Conservation (phyloP, 108 stramenopile species). For the Conticribra guillardii region DNA sequence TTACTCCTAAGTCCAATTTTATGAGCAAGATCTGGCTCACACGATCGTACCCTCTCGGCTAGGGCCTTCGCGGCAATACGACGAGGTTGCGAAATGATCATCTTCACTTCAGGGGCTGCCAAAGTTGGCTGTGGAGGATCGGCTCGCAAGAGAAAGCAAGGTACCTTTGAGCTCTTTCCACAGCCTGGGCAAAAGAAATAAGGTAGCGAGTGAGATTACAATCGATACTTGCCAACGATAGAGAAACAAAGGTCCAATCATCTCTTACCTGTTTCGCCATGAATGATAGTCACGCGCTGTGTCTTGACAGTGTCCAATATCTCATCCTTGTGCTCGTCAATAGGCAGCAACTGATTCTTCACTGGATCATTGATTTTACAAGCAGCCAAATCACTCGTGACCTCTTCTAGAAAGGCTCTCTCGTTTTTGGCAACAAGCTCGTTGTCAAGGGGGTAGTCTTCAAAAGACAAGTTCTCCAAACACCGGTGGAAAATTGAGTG, state of each 20-base stretch:
- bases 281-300: constrained; percentile 89
- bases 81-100: constrained; percentile 90
- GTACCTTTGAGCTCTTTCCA: constrained; percentile 85
- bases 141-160: constrained; percentile 81
- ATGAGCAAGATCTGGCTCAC: constrained; percentile 61
- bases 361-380: no score
- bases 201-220: no score
- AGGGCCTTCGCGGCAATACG: constrained; percentile 89
- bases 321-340: constrained; percentile 73
- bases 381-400: constrained; percentile 5
- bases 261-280: constrained; percentile 73
- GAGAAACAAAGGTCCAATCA: background rate
- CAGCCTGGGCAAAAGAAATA: constrained; percentile 51
- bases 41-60: constrained; percentile 78
- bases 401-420: constrained; percentile 22
- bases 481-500: constrained; percentile 35
- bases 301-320: constrained; percentile 64
- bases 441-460: constrained; percentile 29
- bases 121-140: constrained; percentile 60
- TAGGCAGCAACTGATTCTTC: constrained; percentile 52
- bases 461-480: constrained; percentile 36
- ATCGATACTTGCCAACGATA: no score
- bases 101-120: constrained; percentile 61
- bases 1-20: constrained; percentile 74
- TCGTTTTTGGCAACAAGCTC: constrained; percentile 34